Evolutionary conservation across 768 basidiomycete genomes (phyloP).

Genomic region (Saitozyma podzolica): DNA sequence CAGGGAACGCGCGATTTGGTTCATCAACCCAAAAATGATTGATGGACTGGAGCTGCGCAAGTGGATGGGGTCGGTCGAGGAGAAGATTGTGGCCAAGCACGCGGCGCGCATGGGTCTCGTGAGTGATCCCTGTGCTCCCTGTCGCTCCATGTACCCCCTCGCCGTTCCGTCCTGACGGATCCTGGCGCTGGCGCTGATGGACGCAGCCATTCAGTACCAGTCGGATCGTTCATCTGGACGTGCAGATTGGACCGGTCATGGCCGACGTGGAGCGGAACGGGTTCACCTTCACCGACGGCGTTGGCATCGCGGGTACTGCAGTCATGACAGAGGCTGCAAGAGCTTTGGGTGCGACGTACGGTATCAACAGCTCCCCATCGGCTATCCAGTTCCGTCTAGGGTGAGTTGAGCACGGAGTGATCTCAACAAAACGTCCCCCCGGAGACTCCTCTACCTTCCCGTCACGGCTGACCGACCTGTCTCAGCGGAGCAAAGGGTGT

Average conservation of each 20-base stretch:
- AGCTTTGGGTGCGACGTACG: slow-evolving; percentile 34
- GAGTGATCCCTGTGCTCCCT: slow-evolving; percentile 4
- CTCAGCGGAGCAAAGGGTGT: slow-evolving; percentile 49
- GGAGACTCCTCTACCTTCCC: too few species aligned
- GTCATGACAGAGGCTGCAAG: slow-evolving; percentile 40
- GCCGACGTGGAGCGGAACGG: slow-evolving; percentile 37
- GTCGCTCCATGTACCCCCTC: background rate
- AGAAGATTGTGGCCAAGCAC: slow-evolving; percentile 50
- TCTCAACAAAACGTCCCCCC: background rate
- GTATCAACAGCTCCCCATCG: slow-evolving; percentile 39
- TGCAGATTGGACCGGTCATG: slow-evolving; percentile 23
- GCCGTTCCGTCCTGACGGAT: background rate
- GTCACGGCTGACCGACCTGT: slow-evolving; percentile 2
- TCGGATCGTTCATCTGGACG: slow-evolving; percentile 40
- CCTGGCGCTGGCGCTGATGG: background rate
- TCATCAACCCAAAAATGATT: slow-evolving; percentile 36
- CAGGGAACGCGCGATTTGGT: slow-evolving; percentile 52
- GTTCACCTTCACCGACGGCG: slow-evolving; percentile 49
- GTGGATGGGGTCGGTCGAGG: slow-evolving; percentile 49
- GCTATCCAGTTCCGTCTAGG: slow-evolving; percentile 50
- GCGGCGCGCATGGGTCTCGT: slow-evolving; percentile 48
- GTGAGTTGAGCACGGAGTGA: slow-evolving; percentile 15
- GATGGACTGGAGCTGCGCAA: slow-evolving; percentile 29
- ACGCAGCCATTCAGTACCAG: slow-evolving; percentile 47
- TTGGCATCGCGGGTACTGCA: slow-evolving; percentile 39